Conservation (phyloP, 2,329 filamentous ascomycete genomes). For the Ophiostoma sp. region DNA sequence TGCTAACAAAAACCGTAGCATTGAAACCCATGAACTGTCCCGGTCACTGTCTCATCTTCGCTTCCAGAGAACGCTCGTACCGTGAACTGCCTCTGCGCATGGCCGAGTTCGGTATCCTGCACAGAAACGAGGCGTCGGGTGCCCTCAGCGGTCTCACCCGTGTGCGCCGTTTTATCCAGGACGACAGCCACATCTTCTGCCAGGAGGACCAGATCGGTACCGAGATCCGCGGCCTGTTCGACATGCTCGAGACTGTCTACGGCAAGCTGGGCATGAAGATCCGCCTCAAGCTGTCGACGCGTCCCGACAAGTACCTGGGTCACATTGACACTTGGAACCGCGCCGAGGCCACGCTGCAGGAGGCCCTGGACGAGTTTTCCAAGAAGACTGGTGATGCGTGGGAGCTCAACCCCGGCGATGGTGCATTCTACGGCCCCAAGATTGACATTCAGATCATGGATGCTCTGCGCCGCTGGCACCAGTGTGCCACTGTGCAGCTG, state of each 20-base stretch:
- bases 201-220: constrained; percentile 66
- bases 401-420: constrained; percentile 90
- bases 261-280: constrained; percentile 83
- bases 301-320: constrained; percentile 82
- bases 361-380: constrained; percentile 73
- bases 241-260: constrained; percentile 72
- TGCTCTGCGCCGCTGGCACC: constrained; percentile 67
- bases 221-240: constrained; percentile 78
- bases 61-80: constrained; percentile 66
- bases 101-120: constrained; percentile 82
- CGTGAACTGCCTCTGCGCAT: constrained; percentile 76
- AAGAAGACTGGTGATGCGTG: constrained; percentile 56
- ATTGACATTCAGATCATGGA: constrained; percentile 95
- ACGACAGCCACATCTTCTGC: constrained; percentile 82
- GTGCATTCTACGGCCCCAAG: constrained; percentile 97
- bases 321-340: constrained; percentile 81
- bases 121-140: constrained; percentile 79
- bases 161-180: constrained; percentile 81
- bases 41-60: constrained; percentile 80
- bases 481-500: constrained; percentile 91
- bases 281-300: constrained; percentile 90
- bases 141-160: constrained; percentile 75
- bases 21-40: constrained; percentile 82
- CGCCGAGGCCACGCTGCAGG: constrained; percentile 74
- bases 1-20: constrained; percentile 19